Conservation (phyloP, 2,329 filamentous ascomycete genomes). For the Colletotrichum filicis region DNA sequence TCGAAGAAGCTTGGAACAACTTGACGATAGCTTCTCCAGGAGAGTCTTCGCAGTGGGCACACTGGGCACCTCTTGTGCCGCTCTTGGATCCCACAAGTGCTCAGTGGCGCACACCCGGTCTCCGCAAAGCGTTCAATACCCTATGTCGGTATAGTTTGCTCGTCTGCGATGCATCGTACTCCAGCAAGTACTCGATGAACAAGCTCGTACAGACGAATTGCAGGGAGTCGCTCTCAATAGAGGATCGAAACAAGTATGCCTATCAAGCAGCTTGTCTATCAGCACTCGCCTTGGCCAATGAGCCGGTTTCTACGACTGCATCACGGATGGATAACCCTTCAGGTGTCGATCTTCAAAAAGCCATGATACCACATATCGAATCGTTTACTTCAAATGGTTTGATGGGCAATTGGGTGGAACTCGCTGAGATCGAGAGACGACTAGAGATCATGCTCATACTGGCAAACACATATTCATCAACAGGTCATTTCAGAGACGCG, state of each 20-base stretch:
- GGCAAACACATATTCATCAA: not conserved
- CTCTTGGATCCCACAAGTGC: not conserved
- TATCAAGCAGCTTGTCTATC: not conserved
- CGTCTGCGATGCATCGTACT: not conserved
- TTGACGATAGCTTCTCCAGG: not conserved
- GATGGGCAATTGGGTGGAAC: not conserved
- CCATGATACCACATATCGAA: not conserved
- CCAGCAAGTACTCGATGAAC: not conserved
- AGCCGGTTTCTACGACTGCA: not conserved
- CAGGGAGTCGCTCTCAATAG: not conserved
- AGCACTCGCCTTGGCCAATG: not conserved
- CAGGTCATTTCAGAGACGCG: not conserved
- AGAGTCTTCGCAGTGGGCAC: too few relatives aligned
- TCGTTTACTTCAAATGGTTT: not conserved
- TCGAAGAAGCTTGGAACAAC: not conserved
- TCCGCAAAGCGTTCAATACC: not conserved
- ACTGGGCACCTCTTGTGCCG: not conserved
- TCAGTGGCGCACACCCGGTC: not conserved
- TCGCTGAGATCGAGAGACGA: not conserved
- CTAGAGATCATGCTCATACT: not conserved
- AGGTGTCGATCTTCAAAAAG: not conserved
- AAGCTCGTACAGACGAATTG: not conserved
- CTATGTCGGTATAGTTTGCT: slow-evolving; percentile 7
- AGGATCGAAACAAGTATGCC: not conserved
- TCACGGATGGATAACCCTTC: not conserved